Conservation (phyloP, 352 stramenopile genomes). For the Phytophthora pinifolia region DNA sequence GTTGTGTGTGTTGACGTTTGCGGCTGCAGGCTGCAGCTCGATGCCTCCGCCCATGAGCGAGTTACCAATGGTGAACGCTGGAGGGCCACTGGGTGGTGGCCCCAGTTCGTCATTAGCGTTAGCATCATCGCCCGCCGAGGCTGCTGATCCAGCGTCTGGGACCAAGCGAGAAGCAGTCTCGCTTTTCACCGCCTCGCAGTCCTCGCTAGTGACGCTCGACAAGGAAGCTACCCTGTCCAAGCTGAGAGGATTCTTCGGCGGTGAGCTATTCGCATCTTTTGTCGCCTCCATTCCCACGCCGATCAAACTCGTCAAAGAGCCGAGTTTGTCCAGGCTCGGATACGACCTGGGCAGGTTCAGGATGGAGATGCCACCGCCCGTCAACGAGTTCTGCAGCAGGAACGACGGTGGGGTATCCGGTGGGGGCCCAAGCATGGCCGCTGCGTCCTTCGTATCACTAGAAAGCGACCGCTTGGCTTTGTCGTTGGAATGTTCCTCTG, state of each 20-base stretch:
- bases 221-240: constrained; percentile 20
- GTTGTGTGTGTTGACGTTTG: constrained; percentile 79
- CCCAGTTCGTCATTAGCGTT: constrained; percentile 45
- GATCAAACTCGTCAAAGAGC: constrained; percentile 19
- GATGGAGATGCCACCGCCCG: constrained; percentile 19
- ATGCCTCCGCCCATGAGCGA: constrained; percentile 86
- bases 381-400: constrained; percentile 22
- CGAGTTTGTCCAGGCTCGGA: constrained; percentile 14
- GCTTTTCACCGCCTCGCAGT: constrained; percentile 4
- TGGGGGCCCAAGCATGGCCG: constrained; percentile 15
- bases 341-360: constrained; percentile 8
- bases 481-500: background rate
- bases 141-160: constrained; percentile 4
- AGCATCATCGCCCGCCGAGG: too few species aligned
- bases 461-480: background rate
- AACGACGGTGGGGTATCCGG: constrained; percentile 21
- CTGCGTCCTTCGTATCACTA: constrained; percentile 6
- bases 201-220: constrained; percentile 15
- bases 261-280: constrained; percentile 10
- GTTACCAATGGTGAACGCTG: constrained; percentile 68
- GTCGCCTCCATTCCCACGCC: constrained; percentile 16
- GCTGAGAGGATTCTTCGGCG: constrained; percentile 11
- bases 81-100: constrained; percentile 55
- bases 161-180: background rate
- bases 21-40: constrained; percentile 62